Evolutionary conservation across 106 monocot genomes (phyloP).

Genomic region (Cymbidium sinense): DNA sequence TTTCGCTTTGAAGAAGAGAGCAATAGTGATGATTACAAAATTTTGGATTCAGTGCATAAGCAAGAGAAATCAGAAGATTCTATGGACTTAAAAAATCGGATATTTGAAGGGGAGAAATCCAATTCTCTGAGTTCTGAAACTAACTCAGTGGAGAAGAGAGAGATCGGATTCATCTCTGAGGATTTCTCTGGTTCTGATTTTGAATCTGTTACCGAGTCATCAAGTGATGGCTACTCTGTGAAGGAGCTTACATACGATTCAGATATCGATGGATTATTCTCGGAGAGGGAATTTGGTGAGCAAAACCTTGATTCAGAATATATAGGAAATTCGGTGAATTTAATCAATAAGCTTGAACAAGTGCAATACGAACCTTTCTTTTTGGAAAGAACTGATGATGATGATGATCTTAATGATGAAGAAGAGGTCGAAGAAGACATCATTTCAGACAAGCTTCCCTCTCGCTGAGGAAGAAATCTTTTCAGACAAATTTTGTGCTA

Average conservation of each 20-base stretch:
- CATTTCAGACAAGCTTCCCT: background rate
- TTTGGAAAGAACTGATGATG: background rate
- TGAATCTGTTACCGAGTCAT: slow-evolving; percentile 31
- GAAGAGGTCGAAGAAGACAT: background rate
- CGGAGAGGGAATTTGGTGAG: slow-evolving; percentile 34
- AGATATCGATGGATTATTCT: slow-evolving; percentile 36
- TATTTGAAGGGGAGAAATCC: background rate
- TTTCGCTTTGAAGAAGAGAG: background rate
- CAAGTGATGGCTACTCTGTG: slow-evolving; percentile 62
- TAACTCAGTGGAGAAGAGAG: slow-evolving; percentile 5
- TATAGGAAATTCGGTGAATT: background rate
- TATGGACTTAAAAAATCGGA: background rate
- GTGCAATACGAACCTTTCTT: background rate
- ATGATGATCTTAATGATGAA: background rate
- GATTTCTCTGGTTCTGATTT: slow-evolving; percentile 37
- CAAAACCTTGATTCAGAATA: slow-evolving; percentile 1
- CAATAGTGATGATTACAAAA: background rate
- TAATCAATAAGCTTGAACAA: background rate
- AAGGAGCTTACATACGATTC: slow-evolving; percentile 39
- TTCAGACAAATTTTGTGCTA: background rate
- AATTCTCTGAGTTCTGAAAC: slow-evolving; percentile 2
- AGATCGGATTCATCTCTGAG: slow-evolving; percentile 7
- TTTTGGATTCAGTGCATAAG: background rate
- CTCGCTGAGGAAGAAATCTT: background rate
- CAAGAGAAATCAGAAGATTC: background rate